Base-by-base conservation (phyloP, 192 early-diverging fungal genomes). In the Radiomyces spectabilis region DNA sequence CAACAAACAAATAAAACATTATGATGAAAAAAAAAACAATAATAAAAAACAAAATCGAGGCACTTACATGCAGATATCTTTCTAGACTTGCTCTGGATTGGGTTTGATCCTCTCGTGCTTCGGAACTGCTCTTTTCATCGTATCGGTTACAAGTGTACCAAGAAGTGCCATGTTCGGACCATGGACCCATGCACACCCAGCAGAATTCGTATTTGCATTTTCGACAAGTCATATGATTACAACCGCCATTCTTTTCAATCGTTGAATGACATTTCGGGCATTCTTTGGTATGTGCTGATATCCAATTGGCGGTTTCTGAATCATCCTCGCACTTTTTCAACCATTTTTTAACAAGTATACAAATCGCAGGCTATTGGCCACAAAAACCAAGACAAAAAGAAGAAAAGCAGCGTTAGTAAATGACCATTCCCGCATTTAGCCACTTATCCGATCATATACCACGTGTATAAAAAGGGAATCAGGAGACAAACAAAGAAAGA, bases 231-330 rank as follows among this genome's bases (percentile, higher is more conserved):
- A 99, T 99, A 63, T 99, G 97, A 71, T 98, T 99, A 77, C 97
- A 99, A 7, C 97, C 97, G 43, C 97, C 97, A 67, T 99, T 99
- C 79, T 99, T 99, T 69, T 99, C 97, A 57, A 99, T 98, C 0
- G 89, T 94, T 7, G 91, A 82, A 53, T 83, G 76, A 73, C 97
- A 99, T 69, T 93, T 92, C 31, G 86, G 69, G 70, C 97, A 99
- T 64, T 97, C 94, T 67, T 98, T 95, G 30, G 90, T 93, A 71
- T 93, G 81, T n/a, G n/a, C n/a, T n/a, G n/a, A n/a, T n/a, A n/a
- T n/a, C n/a, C n/a, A n/a, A n/a, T n/a, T n/a, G n/a, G n/a, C n/a
- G n/a, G n/a, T n/a, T n/a, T n/a, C n/a, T n/a, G n/a, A n/a, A n/a
- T n/a, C n/a, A n/a, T n/a, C n/a, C n/a, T n/a, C n/a, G n/a, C n/a